Evolutionary conservation across 148 eudicot genomes (phyloP), one percentile per base, ranked within the genome.

Genomic region (Rhododendron henanense): DNA sequence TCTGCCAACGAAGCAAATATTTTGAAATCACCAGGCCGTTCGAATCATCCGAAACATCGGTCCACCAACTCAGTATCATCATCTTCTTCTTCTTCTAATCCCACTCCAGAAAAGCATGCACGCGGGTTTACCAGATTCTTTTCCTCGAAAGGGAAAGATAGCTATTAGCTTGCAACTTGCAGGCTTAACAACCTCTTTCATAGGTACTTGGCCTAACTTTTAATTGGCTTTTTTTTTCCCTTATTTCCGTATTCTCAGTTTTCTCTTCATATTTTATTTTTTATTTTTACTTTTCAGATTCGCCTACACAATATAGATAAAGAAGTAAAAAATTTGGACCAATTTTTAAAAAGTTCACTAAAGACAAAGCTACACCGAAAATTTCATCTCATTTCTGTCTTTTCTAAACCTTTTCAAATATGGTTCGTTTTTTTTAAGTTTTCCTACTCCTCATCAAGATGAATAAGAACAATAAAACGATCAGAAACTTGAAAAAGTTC

Each of bases 111-210:
- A 89, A 97, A 94, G 88, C 93, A 94, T 59, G 76, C 94, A 13
- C 98, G 98, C 55, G 94, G 98, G 4, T 91, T 97, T 83, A 94
- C 90, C 90, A 87, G 98, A 88, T 97, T 95, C 92, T 97, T 95
- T 87, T 94, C 98, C 61, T 86, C 98, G 3, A 95, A 95, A 90
- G 91, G 89, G 39, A 95, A 90, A 87, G 92, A 82, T 50, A 86
- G 85, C 61, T 57, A 90, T 55, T 94, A 93, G 86, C 78, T 41
- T 87, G 81, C 76, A 78, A 25, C 84, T 79, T 45, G 33, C 37
- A 45, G 63, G 83, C 79, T 63, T 76, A 31, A 77, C 18, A 14
- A 47, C 79, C 11, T 78, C 41, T 71, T 71, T 71, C 39, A 33
- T 33, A 14, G 76, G 76, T 71, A 71, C 2, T 71, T 71, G 76